Evolutionary conservation across 305 asterid genomes (phyloP), one percentile per base, ranked within the genome.

Genomic region (Fraxinus baroniana): DNA sequence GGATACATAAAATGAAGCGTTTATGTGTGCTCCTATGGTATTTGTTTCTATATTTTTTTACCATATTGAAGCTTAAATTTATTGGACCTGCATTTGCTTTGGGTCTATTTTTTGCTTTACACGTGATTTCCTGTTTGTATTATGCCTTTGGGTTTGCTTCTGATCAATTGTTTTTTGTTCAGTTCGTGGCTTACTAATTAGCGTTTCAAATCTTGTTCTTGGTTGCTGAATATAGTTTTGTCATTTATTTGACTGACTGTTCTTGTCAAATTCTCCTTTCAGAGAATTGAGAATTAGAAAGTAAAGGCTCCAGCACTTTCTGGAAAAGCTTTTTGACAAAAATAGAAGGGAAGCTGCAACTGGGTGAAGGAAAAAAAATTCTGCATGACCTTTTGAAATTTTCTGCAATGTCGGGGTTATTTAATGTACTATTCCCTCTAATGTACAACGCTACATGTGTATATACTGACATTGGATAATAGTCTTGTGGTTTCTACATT

Each of bases 361-460:
- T 87, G 72, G 41, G 76, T 83, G 81, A 80, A 86, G 93, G 86
- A 83, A 90, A 85, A 85, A 76, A 78, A 9, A 82, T 78, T 84
- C 90, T 91, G 92, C 90, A 92, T 94, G 97, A 89, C 89, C 87
- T 83, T 84, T 90, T 94, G 99, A 94, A 91, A 90, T 85, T 85
- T 84, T 85, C 85, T 71, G 88, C 89, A 74, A 95, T 95, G 99
- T 94, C 99, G 84, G 99, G 99, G 87, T 88, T 94, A 83, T 93
- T 93, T 82, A 94, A 95, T 91, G 99, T 95, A 95, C 71, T 73
- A 80, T 76, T 86, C 87, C 84, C 78, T 84, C 93, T 79, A 7
- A 74, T 70, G 71, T 80, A 73, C 73, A 39, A 79, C 33, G 72
- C 73, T 10, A 49, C 82, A 79, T 81, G 52, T 74, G 12, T 76